phyloP scores from a whole-genome alignment of 1,139 yeast species.

The Suhomyces chickasaworum region DNA sequence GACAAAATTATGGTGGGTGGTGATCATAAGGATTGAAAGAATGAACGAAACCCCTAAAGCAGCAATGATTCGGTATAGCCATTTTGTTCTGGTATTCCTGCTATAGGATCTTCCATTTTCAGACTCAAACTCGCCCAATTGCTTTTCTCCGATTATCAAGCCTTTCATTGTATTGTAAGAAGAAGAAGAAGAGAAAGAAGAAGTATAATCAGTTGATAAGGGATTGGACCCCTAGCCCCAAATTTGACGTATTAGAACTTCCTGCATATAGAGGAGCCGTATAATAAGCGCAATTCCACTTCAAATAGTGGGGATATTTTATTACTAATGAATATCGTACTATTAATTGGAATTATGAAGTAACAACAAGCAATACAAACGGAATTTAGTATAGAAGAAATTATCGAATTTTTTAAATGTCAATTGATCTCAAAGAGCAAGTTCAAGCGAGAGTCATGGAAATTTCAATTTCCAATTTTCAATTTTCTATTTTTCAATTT shows the following conservation, averaged over 20 bases:
- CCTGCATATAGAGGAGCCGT: not conserved
- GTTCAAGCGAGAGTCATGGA: too few relatives aligned
- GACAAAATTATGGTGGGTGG: not conserved
- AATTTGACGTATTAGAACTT: not conserved
- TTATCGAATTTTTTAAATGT: too few relatives aligned
- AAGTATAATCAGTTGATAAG: not conserved
- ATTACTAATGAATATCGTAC: not conserved
- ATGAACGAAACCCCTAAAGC: not conserved
- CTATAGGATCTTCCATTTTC: not conserved
- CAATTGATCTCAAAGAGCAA: too few relatives aligned
- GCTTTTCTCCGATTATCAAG: not conserved
- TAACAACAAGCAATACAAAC: too few relatives aligned
- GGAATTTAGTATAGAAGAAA: too few relatives aligned
- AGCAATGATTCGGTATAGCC: not conserved
- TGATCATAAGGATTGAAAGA: not conserved
- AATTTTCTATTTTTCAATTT: too few relatives aligned
- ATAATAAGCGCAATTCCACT: not conserved
- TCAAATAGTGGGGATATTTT: not conserved
- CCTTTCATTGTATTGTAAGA: not conserved
- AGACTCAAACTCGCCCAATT: not conserved
- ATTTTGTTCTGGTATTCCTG: not conserved
- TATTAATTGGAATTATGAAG: not conserved
- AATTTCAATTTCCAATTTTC: not conserved
- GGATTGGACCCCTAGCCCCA: not conserved
- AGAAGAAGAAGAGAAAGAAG: not conserved